These are phyloP conservation scores for Talaromyces sp. DNA, from an alignment of 2,329 filamentous ascomycete genomes.

Conservation along the genomic window DNA sequence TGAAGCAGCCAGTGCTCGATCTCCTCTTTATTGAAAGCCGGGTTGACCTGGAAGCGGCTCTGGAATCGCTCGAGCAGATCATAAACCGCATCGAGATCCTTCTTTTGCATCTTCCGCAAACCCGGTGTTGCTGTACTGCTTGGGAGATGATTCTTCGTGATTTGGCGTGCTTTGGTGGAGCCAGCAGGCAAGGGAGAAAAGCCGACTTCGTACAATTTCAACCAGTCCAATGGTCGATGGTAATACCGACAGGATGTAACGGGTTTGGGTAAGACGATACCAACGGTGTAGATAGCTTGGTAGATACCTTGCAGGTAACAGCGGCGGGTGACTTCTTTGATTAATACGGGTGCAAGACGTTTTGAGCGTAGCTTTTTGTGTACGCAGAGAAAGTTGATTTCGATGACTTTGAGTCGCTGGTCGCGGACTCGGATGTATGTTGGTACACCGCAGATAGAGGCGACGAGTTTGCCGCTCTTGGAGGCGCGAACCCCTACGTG, in stretches of 20 bases:
- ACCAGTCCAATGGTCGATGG: slow-evolving; percentile 90
- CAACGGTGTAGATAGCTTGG: slow-evolving; percentile 95
- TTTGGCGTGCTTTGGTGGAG: slow-evolving; percentile 81
- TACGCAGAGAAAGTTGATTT: slow-evolving; percentile 97
- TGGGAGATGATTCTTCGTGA: slow-evolving; percentile 81
- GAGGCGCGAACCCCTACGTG: slow-evolving; percentile 88
- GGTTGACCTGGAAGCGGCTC: slow-evolving; percentile 75
- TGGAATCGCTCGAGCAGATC: slow-evolving; percentile 74
- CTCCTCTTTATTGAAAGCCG: slow-evolving; percentile 75
- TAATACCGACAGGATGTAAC: slow-evolving; percentile 93
- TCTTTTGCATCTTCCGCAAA: slow-evolving; percentile 72
- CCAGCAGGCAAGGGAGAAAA: slow-evolving; percentile 84
- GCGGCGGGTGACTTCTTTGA: slow-evolving; percentile 93
- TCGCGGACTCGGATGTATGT: slow-evolving; percentile 76
- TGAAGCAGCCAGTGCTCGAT: slow-evolving; percentile 84
- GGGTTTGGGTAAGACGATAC: slow-evolving; percentile 84
- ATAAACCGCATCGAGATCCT: slow-evolving; percentile 73
- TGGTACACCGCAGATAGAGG: slow-evolving; percentile 93
- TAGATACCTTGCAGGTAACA: slow-evolving; percentile 84
- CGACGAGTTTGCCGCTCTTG: slow-evolving; percentile 81
- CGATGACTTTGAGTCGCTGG: slow-evolving; percentile 71
- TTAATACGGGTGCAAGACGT: slow-evolving; percentile 86
- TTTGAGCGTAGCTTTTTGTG: slow-evolving; percentile 97
- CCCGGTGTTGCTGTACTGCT: slow-evolving; percentile 69
- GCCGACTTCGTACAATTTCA: slow-evolving; percentile 89